A percentile compares a stretch with the other conserved stretches of the same genome.
Evolutionary conservation across 2,329 filamentous ascomycete genomes (phyloP).

Genomic region (Escovopsis sp.): DNA sequence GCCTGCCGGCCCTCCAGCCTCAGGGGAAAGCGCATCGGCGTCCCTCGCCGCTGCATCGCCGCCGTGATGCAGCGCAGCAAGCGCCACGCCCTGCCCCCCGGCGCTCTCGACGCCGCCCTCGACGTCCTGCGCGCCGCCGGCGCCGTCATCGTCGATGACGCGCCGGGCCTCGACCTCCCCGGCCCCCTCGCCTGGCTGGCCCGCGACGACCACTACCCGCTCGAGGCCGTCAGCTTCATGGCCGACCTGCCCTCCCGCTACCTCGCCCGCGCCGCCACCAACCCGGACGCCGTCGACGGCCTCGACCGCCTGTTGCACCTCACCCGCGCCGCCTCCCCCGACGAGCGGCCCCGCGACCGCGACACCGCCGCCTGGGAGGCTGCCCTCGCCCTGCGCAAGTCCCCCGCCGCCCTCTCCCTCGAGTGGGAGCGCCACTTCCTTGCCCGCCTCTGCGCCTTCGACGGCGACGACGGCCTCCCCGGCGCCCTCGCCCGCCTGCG

Average conservation of each 20-base stretch:
- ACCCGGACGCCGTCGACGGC: slow-evolving; percentile 40
- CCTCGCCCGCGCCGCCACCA: slow-evolving; percentile 36
- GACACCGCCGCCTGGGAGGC: slow-evolving; percentile 43
- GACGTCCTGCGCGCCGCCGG: slow-evolving; percentile 37
- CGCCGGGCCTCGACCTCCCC: background rate
- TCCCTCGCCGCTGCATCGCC: slow-evolving; percentile 43
- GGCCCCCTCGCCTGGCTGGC: background rate
- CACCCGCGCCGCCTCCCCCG: slow-evolving; percentile 30
- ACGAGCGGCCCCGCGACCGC: slow-evolving; percentile 42
- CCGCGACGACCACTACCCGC: slow-evolving; percentile 28
- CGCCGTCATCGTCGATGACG: slow-evolving; percentile 41
- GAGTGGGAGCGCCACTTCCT: slow-evolving; percentile 45
- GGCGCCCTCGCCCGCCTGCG: slow-evolving; percentile 41
- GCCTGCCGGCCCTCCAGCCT: slow-evolving; percentile 40
- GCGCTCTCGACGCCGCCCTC: slow-evolving; percentile 39
- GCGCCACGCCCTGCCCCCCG: background rate
- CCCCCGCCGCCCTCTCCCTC: slow-evolving; percentile 32
- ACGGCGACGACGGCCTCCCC: slow-evolving; percentile 37
- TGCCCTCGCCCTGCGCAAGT: slow-evolving; percentile 34
- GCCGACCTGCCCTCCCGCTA: slow-evolving; percentile 36
- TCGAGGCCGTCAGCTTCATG: slow-evolving; percentile 37
- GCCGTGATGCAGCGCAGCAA: background rate
- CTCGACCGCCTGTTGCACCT: slow-evolving; percentile 38
- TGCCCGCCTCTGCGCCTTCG: slow-evolving; percentile 34
- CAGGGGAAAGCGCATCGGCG: slow-evolving; percentile 44